These are phyloP conservation scores for Tilletia horrida DNA, from an alignment of 1,284 basidiomycete genomes.

Conservation along the genomic window DNA sequence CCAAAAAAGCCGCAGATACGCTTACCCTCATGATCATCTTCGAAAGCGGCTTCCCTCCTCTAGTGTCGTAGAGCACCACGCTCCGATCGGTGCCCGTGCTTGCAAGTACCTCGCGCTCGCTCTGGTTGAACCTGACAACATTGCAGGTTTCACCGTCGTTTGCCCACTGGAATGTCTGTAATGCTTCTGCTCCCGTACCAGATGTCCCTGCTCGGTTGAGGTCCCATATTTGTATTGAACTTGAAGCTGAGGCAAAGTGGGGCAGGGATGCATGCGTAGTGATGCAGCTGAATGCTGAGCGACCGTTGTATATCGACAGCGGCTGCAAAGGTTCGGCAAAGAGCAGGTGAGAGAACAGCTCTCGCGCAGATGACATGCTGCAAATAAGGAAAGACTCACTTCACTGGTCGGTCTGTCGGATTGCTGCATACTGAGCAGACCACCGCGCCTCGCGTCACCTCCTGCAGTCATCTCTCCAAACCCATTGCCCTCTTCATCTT, in stretches of 20 bases:
- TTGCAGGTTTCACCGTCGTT: conserved; percentile 72
- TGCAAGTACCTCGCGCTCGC: conserved; percentile 87
- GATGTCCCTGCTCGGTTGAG: conserved; percentile 73
- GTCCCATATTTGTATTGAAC: conserved; percentile 94
- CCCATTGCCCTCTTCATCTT: conserved; percentile 52
- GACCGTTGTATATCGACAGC: conserved; percentile 45
- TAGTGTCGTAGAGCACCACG: conserved; percentile 91
- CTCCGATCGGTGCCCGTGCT: conserved; percentile 90
- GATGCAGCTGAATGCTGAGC: conserved; percentile 67
- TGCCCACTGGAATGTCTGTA: conserved; percentile 50
- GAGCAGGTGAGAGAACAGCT: neutral
- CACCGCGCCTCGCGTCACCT: conserved; percentile 34
- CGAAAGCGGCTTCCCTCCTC: conserved; percentile 89
- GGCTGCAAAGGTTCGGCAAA: conserved; percentile 26
- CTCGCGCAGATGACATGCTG: too few species aligned
- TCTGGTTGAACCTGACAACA: conserved; percentile 84
- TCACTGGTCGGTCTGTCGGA: conserved; percentile 36
- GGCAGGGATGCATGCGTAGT: conserved; percentile 85
- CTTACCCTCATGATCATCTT: conserved; percentile 80
- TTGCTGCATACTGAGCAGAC: conserved; percentile 43
- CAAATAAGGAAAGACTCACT: conserved; percentile 22
- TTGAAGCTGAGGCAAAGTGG: conserved; percentile 89
- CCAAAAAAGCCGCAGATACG: too few species aligned
- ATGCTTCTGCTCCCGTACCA: conserved; percentile 69
- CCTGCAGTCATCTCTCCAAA: conserved; percentile 38